phyloP scores from a whole-genome alignment of 225 moss, liverwort and hornwort genomes.

The Pleurozium schreberi region DNA sequence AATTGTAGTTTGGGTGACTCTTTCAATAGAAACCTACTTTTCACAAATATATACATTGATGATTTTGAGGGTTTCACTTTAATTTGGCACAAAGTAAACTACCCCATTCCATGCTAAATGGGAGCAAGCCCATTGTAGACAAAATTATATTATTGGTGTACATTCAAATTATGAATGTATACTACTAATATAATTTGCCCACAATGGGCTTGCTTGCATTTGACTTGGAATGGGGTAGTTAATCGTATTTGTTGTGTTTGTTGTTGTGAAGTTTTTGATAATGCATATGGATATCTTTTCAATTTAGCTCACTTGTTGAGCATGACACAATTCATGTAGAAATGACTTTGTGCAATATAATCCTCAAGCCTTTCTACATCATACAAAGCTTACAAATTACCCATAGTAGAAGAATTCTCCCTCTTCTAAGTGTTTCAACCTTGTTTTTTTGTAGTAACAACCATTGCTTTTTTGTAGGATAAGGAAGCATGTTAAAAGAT shows the following conservation, averaged over 20 bases:
- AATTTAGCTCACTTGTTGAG: neutral
- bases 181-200: too few relatives aligned
- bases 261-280: neutral
- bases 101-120: too few relatives aligned
- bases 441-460: neutral
- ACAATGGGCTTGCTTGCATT: too few relatives aligned
- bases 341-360: neutral
- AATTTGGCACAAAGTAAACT: neutral
- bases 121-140: too few relatives aligned
- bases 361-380: neutral
- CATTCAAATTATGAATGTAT: too few relatives aligned
- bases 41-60: fast-evolving
- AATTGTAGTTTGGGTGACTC: fast-evolving
- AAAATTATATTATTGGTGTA: too few relatives aligned
- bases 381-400: neutral
- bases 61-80: neutral
- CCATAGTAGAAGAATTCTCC: fast-evolving
- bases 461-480: neutral
- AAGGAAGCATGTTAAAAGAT: fast-evolving
- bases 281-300: neutral
- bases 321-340: neutral
- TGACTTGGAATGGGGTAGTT: too few relatives aligned
- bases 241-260: neutral
- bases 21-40: neutral
- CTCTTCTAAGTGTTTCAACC: fast-evolving